Percentiles rank a stretch among this genome's conserved stretches.
phyloP scores from a whole-genome alignment of 192 early-diverging fungal genomes.

The Linnemannia zychae region DNA sequence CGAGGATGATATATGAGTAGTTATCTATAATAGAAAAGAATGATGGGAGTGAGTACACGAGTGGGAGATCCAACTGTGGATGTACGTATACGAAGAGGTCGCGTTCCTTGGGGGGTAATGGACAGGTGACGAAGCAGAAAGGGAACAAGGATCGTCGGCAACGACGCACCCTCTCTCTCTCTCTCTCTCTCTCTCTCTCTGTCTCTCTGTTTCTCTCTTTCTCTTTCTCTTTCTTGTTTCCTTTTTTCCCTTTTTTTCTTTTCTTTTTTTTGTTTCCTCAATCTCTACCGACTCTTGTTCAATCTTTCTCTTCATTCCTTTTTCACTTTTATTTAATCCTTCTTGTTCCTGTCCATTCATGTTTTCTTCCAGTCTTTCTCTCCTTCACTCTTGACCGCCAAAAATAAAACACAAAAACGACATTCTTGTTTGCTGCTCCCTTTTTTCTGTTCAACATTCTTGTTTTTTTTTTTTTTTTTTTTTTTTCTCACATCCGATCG shows the following conservation, averaged over 20 bases:
- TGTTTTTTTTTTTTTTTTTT: neutral
- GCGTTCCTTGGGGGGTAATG: neutral
- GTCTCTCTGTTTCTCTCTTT: too few species aligned
- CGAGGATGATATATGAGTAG: slow-evolving; percentile 89
- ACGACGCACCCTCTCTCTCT: too few species aligned
- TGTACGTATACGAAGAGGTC: neutral
- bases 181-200: too few species aligned
- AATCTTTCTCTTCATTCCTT: too few species aligned
- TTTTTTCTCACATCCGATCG: neutral
- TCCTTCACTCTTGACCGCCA: neutral
- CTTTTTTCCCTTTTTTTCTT: neutral
- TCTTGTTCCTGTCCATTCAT: neutral
- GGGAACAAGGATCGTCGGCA: neutral
- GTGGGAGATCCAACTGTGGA: neutral
- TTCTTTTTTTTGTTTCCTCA: too few species aligned
- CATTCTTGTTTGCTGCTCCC: too few species aligned
- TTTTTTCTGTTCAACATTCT: neutral
- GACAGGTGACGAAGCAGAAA: neutral
- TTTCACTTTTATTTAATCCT: too few species aligned
- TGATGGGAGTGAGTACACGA: neutral
- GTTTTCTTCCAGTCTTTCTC: too few species aligned
- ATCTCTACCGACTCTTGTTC: too few species aligned
- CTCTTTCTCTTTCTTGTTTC: neutral
- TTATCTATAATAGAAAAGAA: slow-evolving; percentile 68
- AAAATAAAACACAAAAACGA: neutral